Conservation (phyloP, 805 yeast genomes). For the Maudiozyma turicensis region DNA sequence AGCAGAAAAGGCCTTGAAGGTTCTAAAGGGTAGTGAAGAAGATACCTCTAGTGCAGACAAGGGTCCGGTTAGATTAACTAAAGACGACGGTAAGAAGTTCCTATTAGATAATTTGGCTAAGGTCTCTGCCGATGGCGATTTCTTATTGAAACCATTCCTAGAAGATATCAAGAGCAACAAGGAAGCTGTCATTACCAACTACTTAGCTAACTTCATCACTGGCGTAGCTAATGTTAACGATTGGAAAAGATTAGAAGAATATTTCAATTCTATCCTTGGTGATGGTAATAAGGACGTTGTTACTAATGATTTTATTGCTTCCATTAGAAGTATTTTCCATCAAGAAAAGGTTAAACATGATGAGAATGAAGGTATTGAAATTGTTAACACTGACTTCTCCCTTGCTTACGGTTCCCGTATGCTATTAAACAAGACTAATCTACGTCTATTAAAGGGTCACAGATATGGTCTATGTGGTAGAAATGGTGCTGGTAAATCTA, state of each 20-base stretch:
- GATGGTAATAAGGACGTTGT: conserved; percentile 29
- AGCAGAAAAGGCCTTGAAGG: conserved; percentile 77
- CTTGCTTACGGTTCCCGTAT: conserved; percentile 96
- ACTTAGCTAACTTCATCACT: conserved; percentile 44
- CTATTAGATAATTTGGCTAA: conserved; percentile 21
- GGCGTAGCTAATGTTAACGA: conserved; percentile 65
- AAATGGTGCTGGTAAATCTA: conserved; percentile 98
- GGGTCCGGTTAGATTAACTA: conserved; percentile 65
- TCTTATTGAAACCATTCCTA: conserved; percentile 17
- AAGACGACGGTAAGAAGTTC: conserved; percentile 43
- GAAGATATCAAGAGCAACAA: conserved; percentile 10
- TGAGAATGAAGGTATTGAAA: conserved; percentile 74
- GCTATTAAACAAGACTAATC: conserved; percentile 85
- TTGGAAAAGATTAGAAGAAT: conserved; percentile 54
- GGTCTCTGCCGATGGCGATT: conserved; percentile 5
- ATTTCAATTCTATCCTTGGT: conserved; percentile 36
- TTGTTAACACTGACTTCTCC: conserved; percentile 91
- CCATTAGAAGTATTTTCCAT: conserved; percentile 46
- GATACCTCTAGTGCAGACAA: conserved; percentile 30
- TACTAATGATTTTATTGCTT: conserved; percentile 34
- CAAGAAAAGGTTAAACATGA: conserved; percentile 37
- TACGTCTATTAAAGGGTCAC: conserved; percentile 86
- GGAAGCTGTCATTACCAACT: conserved; percentile 31
- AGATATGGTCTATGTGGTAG: conserved; percentile 97
- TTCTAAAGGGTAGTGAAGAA: conserved; percentile 71